Evolutionary conservation across 495 filamentous ascomycete genomes (phyloP).

Genomic region (Penicillium alfredii): DNA sequence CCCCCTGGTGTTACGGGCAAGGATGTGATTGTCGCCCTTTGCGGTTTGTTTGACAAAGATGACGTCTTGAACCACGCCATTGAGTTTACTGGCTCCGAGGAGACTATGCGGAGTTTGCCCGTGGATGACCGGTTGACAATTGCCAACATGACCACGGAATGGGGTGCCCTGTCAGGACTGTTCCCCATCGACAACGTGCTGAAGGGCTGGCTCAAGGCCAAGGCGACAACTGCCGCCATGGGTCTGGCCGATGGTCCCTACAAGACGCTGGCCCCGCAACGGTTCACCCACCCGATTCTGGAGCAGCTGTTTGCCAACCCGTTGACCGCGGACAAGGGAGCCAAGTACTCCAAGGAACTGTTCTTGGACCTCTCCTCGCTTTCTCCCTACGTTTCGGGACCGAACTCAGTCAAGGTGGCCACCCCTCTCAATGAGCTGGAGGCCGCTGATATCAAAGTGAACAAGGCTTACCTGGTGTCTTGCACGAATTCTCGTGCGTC

Average conservation of each 20-base stretch:
- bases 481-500: constrained; percentile 87
- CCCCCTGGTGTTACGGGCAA: constrained; percentile 86
- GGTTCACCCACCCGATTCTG: constrained; percentile 63
- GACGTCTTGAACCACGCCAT: constrained; percentile 91
- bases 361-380: constrained; percentile 75
- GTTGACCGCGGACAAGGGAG: constrained; percentile 66
- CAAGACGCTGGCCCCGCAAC: constrained; percentile 35
- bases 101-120: constrained; percentile 68
- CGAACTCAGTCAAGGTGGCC: constrained; percentile 81
- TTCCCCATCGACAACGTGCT: constrained; percentile 80
- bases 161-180: constrained; percentile 75
- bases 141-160: constrained; percentile 94
- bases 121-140: constrained; percentile 80
- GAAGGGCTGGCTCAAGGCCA: constrained; percentile 67
- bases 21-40: constrained; percentile 89
- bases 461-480: constrained; percentile 86
- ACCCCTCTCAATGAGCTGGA: constrained; percentile 75
- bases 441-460: constrained; percentile 61
- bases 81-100: constrained; percentile 76
- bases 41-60: constrained; percentile 80
- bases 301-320: constrained; percentile 65
- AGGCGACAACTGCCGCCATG: constrained; percentile 65
- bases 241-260: constrained; percentile 35
- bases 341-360: constrained; percentile 76
- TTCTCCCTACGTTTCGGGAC: constrained; percentile 81